A percentile compares a stretch with the other conserved stretches of the same genome.
Conservation (phyloP, 2,329 filamentous ascomycete species). For the Onygenales sp. region DNA sequence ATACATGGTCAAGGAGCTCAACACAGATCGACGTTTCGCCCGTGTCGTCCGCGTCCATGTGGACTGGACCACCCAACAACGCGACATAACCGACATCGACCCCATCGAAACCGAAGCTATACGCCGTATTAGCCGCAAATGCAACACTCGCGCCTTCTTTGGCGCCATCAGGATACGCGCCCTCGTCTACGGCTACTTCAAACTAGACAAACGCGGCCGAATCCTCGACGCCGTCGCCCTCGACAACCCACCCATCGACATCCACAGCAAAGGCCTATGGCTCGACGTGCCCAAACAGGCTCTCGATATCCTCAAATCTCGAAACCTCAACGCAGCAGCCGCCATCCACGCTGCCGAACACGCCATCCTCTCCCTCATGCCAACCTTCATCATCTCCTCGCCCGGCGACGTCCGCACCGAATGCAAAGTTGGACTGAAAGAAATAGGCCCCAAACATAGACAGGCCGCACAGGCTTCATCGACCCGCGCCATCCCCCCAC, state of each 20-base stretch:
- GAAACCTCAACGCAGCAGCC: constrained; percentile 69
- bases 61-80: constrained; percentile 88
- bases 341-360: constrained; percentile 95
- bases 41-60: constrained; percentile 83
- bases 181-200: constrained; percentile 94
- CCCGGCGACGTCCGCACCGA: constrained; percentile 90
- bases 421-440: constrained; percentile 82
- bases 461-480: constrained; percentile 3
- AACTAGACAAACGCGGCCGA: constrained; percentile 74
- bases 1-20: constrained; percentile 85
- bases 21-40: constrained; percentile 68
- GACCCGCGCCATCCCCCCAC: constrained; percentile 18
- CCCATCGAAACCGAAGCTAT: constrained; percentile 86
- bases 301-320: constrained; percentile 64
- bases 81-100: constrained; percentile 90
- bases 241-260: constrained; percentile 82
- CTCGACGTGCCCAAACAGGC: constrained; percentile 75
- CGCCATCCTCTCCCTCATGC: constrained; percentile 75
- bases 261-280: constrained; percentile 87
- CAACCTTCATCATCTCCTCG: constrained; percentile 81
- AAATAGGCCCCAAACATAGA: constrained; percentile 54
- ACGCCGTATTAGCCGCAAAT: constrained; percentile 53
- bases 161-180: constrained; percentile 78
- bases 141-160: constrained; percentile 65
- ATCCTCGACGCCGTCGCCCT: constrained; percentile 89